phyloP scores from a whole-genome alignment of 2,329 filamentous ascomycete species.

The Graphiopsis chlorocephala region DNA sequence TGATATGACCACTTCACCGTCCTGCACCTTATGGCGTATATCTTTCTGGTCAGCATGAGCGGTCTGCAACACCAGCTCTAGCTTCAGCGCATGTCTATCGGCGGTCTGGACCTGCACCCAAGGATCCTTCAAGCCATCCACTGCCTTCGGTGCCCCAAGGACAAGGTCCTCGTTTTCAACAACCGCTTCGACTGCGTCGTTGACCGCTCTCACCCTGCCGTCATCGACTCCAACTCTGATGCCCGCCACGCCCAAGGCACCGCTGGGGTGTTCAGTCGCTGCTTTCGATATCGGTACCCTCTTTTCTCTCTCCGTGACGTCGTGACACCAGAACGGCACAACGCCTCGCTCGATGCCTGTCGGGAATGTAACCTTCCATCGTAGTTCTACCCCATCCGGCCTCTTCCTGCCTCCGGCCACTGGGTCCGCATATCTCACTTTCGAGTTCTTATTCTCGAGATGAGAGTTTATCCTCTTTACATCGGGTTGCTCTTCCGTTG shows the following conservation, averaged over 20 bases:
- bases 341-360: slow-evolving; percentile 46
- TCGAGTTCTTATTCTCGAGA: slow-evolving; percentile 25
- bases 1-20: neutral
- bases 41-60: neutral
- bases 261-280: slow-evolving; percentile 50
- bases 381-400: slow-evolving; percentile 55
- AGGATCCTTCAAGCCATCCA: neutral
- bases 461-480: slow-evolving; percentile 23
- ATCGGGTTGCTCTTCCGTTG: slow-evolving; percentile 21
- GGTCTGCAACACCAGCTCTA: slow-evolving; percentile 6
- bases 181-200: neutral
- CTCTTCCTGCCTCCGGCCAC: slow-evolving; percentile 52
- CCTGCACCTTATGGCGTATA: neutral
- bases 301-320: slow-evolving; percentile 56
- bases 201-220: slow-evolving; percentile 2
- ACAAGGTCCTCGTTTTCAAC: neutral
- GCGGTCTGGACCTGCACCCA: neutral
- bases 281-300: slow-evolving; percentile 50
- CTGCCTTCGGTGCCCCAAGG: slow-evolving; percentile 5
- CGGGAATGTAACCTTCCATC: slow-evolving; percentile 59
- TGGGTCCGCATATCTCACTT: slow-evolving; percentile 50
- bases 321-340: slow-evolving; percentile 65
- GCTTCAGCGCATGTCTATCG: neutral
- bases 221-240: slow-evolving; percentile 30
- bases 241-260: slow-evolving; percentile 51